Percentiles rank a stretch among this genome's conserved stretches.
These are phyloP conservation scores for Penicillium goetzii DNA, from an alignment of 495 filamentous ascomycete genomes.

Conservation along the genomic window DNA sequence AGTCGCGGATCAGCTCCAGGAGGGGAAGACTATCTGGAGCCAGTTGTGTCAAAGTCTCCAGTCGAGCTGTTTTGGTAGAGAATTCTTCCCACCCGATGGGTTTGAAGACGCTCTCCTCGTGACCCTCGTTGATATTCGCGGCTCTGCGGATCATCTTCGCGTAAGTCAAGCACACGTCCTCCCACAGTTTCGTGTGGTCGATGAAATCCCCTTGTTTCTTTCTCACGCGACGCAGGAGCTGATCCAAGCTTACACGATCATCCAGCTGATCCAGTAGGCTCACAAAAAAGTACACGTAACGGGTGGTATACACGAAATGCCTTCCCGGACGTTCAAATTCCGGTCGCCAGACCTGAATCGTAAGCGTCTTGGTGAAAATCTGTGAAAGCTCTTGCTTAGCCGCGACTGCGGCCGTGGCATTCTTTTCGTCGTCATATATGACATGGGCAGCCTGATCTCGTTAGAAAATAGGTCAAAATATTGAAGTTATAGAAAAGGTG, in stretches of 20 bases:
- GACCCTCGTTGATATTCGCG: conserved; percentile 63
- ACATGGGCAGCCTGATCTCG: conserved; percentile 64
- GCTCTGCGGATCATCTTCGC: conserved; percentile 69
- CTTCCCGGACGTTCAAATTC: conserved; percentile 88
- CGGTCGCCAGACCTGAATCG: conserved; percentile 93
- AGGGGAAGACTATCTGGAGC: conserved; percentile 42
- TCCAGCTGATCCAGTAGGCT: conserved; percentile 72
- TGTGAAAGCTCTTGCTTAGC: conserved; percentile 80
- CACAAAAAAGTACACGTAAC: conserved; percentile 83
- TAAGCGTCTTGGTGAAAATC: conserved; percentile 94
- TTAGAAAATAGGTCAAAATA: conserved; percentile 21
- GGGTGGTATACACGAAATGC: conserved; percentile 91
- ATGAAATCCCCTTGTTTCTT: conserved; percentile 84
- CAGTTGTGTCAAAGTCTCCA: conserved; percentile 56
- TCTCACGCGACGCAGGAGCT: conserved; percentile 77
- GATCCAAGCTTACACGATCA: conserved; percentile 79
- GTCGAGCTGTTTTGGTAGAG: conserved; percentile 57
- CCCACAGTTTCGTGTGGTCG: conserved; percentile 84
- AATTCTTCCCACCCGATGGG: conserved; percentile 81
- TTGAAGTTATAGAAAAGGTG: background rate
- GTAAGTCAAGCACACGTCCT: conserved; percentile 74
- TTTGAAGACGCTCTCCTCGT: conserved; percentile 81
- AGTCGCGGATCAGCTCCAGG: conserved; percentile 80
- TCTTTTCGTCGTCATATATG: conserved; percentile 62
- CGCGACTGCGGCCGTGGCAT: conserved; percentile 54